Base-by-base conservation (phyloP, 192 early-diverging fungal species). In the Coemansia sp. region DNA sequence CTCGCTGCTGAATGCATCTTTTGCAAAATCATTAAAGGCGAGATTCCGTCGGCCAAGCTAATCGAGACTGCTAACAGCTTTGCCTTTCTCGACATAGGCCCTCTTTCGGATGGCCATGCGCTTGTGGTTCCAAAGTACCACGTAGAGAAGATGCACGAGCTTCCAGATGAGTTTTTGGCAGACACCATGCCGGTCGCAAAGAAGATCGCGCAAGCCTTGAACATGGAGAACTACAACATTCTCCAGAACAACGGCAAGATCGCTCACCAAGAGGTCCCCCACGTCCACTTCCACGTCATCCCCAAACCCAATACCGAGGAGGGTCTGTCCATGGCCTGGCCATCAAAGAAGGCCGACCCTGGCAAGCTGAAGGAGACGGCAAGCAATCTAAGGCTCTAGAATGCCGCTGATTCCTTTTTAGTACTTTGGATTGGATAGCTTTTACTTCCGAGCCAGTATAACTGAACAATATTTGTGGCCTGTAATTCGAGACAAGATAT, bases 241-340 rank as follows among this genome's bases (percentile, higher is more conserved):
- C 78, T 98, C 52, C 96, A 98, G 77, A 92, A 92, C 82, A 92
- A 92, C 82, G 91, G 91, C 18, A 66, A 76, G 53, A 68, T 90
- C n/a, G 91, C 91, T 12, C 89, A 87, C 78, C 84, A 95, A 88
- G 88, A 85, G 60, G 93, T 98, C 0, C 85, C 86, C 24, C 96
- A 98, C 70, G 96, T 98, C 11, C 96, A 98, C 66, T 95, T 98
- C 86, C 96, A 98, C 64, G 84, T 96, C 60, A 95, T 94, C 59
- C 92, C 92, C 46, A 87, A 82, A 57, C 73, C 83, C 41, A 75
- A 68, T 45, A 77, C 77, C 8, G 78, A 84, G 11, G 89, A 92
- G 58, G 94, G 94, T 30, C 72, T 95, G 35, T 73, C 75, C 43
- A 86, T 96, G 53, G 83, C 85, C 20, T 94, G 94, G 92, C 81